A percentile compares a stretch with the other conserved stretches of the same genome.
Conservation (phyloP, 2,329 filamentous ascomycete genomes). For the Grosmannia serpens region DNA sequence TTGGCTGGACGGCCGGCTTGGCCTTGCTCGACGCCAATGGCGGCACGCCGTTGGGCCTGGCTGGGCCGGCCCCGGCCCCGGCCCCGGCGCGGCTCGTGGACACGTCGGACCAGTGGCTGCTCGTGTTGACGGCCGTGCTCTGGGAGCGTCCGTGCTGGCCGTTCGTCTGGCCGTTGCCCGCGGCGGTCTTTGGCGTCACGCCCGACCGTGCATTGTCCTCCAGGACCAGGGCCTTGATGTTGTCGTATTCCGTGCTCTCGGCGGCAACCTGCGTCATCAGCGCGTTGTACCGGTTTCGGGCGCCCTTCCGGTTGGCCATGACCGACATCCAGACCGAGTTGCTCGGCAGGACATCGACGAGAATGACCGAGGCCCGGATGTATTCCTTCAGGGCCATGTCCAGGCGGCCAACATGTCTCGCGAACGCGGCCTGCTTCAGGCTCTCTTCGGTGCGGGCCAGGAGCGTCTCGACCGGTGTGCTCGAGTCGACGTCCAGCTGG, state of each 20-base stretch:
- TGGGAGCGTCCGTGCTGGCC: conserved; percentile 1
- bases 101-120: not conserved
- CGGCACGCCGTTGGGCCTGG: conserved; percentile 12
- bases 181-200: conserved; percentile 30
- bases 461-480: conserved; percentile 40
- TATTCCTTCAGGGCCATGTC: conserved; percentile 77
- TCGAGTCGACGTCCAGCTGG: conserved; percentile 30
- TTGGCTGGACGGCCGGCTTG: conserved; percentile 48
- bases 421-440: conserved; percentile 48
- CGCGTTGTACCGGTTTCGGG: conserved; percentile 34
- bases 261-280: conserved; percentile 39
- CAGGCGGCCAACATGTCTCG: conserved; percentile 51
- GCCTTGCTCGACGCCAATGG: conserved; percentile 12
- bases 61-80: conserved; percentile 7
- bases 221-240: conserved; percentile 48
- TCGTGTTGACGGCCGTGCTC: conserved; percentile 7
- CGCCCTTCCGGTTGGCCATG: conserved; percentile 39
- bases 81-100: not conserved
- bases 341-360: conserved; percentile 61
- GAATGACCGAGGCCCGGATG: conserved; percentile 68
- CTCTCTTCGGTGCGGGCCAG: conserved; percentile 40
- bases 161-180: not conserved
- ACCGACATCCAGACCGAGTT: conserved; percentile 64
- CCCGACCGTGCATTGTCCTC: conserved; percentile 53
- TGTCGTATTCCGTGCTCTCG: conserved; percentile 38